Base-by-base conservation (phyloP, 768 basidiomycete genomes). In the Suillus subluteus region DNA sequence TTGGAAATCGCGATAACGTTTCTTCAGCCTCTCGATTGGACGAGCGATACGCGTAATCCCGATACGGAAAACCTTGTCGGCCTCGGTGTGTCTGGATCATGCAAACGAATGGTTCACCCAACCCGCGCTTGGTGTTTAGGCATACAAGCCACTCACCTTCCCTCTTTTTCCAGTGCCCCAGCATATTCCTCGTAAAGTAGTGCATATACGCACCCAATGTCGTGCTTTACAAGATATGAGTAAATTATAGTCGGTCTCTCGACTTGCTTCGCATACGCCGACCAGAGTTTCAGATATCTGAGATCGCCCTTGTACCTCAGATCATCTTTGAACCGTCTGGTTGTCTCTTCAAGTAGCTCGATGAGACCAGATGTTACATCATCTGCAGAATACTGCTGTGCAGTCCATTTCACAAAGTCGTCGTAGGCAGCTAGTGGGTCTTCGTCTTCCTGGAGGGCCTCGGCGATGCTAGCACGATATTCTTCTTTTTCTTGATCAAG, bases 151-250 rank as follows among this genome's bases (percentile, higher is more conserved):
- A 85, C 89, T 75, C 79, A 97, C 97, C 88, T 86, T 71, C 91
- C 90, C 50, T 85, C 84, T 55, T 82, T 80, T 79, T 98, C 96
- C 64, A 97, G 82, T 3, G 89, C 82, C 44, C 83, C 79, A 2
- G 97, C 95, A 77, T 95, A 98, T 71, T 97, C 95, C 76, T 97
- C 95, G 73, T 98, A 99, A 58, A 98, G 79, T 55, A 91, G 80
- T 1, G 93, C 88, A 75, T 91, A 92, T 2, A 85, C 84, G 35
- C 86, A 89, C 12, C 93, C 95, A 73, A 96, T 90, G 52, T 88
- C 89, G 67, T 85, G 88, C 63, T 87, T 86, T 70, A 92, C 78
- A 62, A 96, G 78, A 76, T 88, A 90, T 35, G 87, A 86, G 79
- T 94, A 98, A 41, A 89, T 85, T 43, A 84, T 85, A 21, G 84